Evolutionary conservation across 768 basidiomycete species (phyloP), one percentile per base, ranked within the genome.

Genomic region (Amanita inopinata): DNA sequence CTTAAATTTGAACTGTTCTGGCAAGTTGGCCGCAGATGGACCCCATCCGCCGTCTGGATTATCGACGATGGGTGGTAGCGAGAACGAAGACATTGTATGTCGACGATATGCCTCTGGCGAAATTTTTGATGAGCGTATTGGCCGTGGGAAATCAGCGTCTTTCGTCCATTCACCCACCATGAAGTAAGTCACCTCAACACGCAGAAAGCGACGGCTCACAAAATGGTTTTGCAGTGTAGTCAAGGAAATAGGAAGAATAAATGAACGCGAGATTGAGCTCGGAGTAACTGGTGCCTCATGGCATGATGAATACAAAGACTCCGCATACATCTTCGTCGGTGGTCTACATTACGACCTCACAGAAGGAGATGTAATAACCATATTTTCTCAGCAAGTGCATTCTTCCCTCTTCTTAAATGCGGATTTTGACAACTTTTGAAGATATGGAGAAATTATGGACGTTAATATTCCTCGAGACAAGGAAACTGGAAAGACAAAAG

Each of bases 281-380:
- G 89, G 86, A 3, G 57, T 70, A 18, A 67, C 69, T 39, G 78
- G 74, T 50, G 76, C 72, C 35, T 87, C 83, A 36, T 99, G 94
- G 94, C 94, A 98, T 53, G 91, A 97, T 54, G 87, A 97, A 54
- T 97, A 94, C 66, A 93, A 86, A 63, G 93, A 97, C 61, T 96
- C 92, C 34, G 96, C 96, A 11, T 96, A 98, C 62, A 70, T 99
- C 51, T 96, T 91, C 59, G 69, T 89, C 43, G 93, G 96, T 32
- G 93, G 94, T 14, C 72, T 99, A 22, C 72, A 83, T 49, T 77
- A 71, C 52, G 91, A 92, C 51, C 67, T 98, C 36, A 96, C 96
- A 2, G 96, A 99, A 63, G 96, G 96, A 43, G 96, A 99, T 57
- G 89, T 99, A 12, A 85, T 98, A 51, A 80, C 91, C 11, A 91